These are phyloP conservation scores for Spirogloea muscicola DNA, from an alignment of 139 green algal genomes.

Conservation along the genomic window DNA sequence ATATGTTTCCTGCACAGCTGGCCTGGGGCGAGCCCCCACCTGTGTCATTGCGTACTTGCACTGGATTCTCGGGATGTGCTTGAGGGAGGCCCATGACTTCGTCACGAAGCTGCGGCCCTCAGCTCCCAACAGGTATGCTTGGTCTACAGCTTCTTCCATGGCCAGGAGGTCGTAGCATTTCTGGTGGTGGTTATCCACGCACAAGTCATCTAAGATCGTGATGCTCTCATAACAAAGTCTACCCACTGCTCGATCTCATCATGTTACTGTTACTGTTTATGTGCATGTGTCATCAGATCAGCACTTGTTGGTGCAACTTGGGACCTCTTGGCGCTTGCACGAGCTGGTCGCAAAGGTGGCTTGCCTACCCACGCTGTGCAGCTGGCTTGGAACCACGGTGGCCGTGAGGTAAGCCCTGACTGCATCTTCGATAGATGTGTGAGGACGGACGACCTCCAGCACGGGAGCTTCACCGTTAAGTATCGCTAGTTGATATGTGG, in stretches of 20 bases:
- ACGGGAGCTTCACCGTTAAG: no score
- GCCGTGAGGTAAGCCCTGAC: conserved; percentile 25
- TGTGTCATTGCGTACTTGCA: conserved; percentile 27
- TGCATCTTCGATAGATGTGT: no score
- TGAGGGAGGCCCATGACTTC: conserved; percentile 3
- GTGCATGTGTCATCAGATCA: conserved; percentile 2
- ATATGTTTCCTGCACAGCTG: conserved; percentile 18
- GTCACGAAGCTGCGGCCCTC: background rate
- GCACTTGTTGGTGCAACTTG: conserved; percentile 16
- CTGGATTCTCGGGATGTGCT: conserved; percentile 5
- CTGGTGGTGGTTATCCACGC: background rate
- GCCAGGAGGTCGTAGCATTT: no score
- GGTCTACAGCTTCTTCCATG: background rate
- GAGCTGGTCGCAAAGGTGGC: background rate
- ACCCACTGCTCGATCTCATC: no score
- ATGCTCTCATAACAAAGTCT: no score
- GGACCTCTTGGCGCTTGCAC: conserved; percentile 7
- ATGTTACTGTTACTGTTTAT: no score
- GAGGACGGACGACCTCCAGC: no score
- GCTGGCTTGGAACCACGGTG: conserved; percentile 32
- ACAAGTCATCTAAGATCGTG: no score
- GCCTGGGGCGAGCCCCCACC: conserved; percentile 11
- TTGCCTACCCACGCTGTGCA: conserved; percentile 15
- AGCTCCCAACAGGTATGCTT: background rate
- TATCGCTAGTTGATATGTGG: no score